Evolutionary conservation across 345 rosid genomes (phyloP).

Genomic region (Dovyalis caffra): DNA sequence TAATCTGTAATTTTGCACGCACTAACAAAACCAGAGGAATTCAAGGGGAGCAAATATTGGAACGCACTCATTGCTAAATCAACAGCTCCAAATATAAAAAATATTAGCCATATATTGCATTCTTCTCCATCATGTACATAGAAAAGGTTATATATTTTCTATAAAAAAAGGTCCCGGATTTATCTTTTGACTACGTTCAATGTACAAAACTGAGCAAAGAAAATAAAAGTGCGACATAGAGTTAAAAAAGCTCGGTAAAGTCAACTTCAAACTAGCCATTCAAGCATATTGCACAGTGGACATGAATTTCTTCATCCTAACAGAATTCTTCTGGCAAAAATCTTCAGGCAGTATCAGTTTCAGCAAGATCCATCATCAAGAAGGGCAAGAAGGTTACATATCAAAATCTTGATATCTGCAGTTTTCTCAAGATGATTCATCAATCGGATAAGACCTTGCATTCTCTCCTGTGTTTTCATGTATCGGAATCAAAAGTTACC

Average conservation of each 20-base stretch:
- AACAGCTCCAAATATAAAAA: no score
- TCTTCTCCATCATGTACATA: no score
- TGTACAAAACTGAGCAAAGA: not conserved
- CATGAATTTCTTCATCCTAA: not conserved
- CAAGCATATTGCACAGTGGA: not conserved
- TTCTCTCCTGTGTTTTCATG: not conserved
- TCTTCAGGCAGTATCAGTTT: not conserved
- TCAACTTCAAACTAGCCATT: not conserved
- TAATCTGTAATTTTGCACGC: no score
- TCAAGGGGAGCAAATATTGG: no score
- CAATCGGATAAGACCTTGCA: not conserved
- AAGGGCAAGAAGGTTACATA: not conserved
- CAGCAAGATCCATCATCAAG: no score
- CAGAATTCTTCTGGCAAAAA: not conserved
- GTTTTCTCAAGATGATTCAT: constrained; percentile 7
- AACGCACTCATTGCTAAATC: no score
- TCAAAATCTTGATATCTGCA: not conserved
- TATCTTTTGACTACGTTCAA: not conserved
- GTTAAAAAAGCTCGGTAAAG: not conserved
- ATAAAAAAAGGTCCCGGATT: no score
- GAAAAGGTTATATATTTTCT: no score
- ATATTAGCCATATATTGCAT: no score
- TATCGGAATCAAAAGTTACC: not conserved
- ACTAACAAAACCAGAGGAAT: no score
- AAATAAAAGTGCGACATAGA: not conserved